These are phyloP conservation scores for Globisporangium mamillatum DNA, from an alignment of 352 stramenopile species.

Conservation along the genomic window DNA sequence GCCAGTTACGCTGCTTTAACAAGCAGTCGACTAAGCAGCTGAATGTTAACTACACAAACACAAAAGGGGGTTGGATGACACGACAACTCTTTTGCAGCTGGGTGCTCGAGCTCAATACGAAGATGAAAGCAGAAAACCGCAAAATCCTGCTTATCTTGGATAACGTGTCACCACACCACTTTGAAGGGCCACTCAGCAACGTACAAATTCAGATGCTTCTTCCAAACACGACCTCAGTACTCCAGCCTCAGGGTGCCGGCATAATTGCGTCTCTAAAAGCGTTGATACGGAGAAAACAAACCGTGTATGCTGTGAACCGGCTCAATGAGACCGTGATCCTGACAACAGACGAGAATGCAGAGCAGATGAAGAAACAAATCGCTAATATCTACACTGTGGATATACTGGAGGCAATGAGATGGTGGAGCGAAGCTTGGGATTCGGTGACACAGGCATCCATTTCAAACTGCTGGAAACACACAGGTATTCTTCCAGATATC, in stretches of 20 bases:
- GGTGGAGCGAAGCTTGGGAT: slow-evolving; percentile 3
- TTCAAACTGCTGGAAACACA: slow-evolving; percentile 6
- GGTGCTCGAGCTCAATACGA: slow-evolving; percentile 4
- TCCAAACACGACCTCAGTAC: slow-evolving; percentile 3
- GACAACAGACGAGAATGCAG: slow-evolving; percentile 5
- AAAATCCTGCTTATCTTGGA: slow-evolving; percentile 4
- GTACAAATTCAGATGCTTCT: slow-evolving; percentile 3
- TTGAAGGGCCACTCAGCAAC: slow-evolving; percentile 3
- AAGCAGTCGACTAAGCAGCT: neutral
- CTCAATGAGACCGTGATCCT: slow-evolving; percentile 2
- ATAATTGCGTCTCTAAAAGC: slow-evolving; percentile 2
- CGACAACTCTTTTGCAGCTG: slow-evolving; percentile 1
- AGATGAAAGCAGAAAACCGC: slow-evolving; percentile 5
- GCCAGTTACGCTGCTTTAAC: slow-evolving; percentile 3
- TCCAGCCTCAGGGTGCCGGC: neutral
- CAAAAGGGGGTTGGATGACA: slow-evolving; percentile 3
- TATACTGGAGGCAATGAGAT: slow-evolving; percentile 4
- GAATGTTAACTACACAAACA: slow-evolving; percentile 4
- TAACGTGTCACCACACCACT: slow-evolving; percentile 1
- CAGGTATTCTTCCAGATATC: slow-evolving; percentile 9
- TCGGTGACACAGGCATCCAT: slow-evolving; percentile 3
- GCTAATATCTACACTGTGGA: slow-evolving; percentile 7
- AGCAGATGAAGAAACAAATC: slow-evolving; percentile 9
- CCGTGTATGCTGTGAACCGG: slow-evolving; percentile 3
- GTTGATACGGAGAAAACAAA: slow-evolving; percentile 6